Evolutionary conservation across 2,329 filamentous ascomycete genomes (phyloP).

Genomic region (Orbilia quercus): DNA sequence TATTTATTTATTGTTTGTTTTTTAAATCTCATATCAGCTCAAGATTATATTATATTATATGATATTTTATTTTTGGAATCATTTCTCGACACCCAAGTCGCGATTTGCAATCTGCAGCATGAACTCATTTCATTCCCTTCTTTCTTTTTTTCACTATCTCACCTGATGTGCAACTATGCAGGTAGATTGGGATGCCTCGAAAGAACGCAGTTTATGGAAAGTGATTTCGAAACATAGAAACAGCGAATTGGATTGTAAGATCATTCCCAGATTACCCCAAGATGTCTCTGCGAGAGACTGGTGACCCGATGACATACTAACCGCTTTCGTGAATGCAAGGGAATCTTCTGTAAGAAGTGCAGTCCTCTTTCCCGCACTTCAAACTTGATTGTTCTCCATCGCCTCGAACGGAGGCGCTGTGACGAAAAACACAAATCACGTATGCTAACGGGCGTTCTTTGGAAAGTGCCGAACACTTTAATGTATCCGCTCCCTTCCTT

Average conservation of each 20-base stretch:
- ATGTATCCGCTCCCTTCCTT: slow-evolving; percentile 87
- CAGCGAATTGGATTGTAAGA: slow-evolving; percentile 83
- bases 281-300: background rate
- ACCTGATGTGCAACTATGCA: slow-evolving; percentile 63
- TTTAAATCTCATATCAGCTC: too few species aligned
- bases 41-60: too few species aligned
- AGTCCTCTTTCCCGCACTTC: background rate
- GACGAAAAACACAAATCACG: slow-evolving; percentile 68
- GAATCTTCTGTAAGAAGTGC: slow-evolving; percentile 50
- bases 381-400: background rate
- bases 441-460: slow-evolving; percentile 71
- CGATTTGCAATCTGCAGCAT: slow-evolving; percentile 1
- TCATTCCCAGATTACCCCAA: slow-evolving; percentile 9
- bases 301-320: slow-evolving; percentile 44
- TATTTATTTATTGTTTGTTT: too few species aligned
- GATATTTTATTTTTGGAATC: too few species aligned
- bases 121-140: slow-evolving; percentile 1
- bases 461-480: slow-evolving; percentile 77
- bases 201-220: slow-evolving; percentile 90
- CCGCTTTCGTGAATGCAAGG: slow-evolving; percentile 57
- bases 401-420: slow-evolving; percentile 2
- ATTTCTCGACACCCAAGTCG: background rate
- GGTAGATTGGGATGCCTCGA: slow-evolving; percentile 87
- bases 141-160: slow-evolving; percentile 11
- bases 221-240: slow-evolving; percentile 84